phyloP scores from a whole-genome alignment of 352 stramenopile species.

The Plasmopara muralis region DNA sequence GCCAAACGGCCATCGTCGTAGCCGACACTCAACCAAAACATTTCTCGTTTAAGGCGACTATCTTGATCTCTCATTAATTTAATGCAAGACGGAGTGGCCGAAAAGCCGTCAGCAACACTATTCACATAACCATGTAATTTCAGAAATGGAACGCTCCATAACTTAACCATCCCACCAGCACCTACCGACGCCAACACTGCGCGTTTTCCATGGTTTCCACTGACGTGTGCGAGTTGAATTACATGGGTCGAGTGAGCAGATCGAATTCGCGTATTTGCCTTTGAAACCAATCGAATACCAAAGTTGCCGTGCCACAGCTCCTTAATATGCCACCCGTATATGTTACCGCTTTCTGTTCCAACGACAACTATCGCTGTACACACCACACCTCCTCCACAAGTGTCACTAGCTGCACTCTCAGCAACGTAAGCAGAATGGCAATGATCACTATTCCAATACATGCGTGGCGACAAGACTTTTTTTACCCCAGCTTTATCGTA shows the following conservation, averaged over 20 bases:
- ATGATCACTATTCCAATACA: too few relatives aligned
- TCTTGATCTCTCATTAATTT: constrained; percentile 14
- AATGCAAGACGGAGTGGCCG: constrained; percentile 35
- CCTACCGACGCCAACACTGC: constrained; percentile 32
- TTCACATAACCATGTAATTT: constrained; percentile 37
- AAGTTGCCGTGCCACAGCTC: neutral
- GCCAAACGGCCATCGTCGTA: constrained; percentile 51
- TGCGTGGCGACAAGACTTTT: constrained; percentile 5
- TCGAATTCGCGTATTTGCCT: constrained; percentile 17
- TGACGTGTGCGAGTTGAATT: constrained; percentile 25
- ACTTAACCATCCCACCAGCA: constrained; percentile 52
- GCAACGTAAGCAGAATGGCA: neutral
- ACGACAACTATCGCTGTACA: constrained; percentile 21
- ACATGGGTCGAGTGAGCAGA: constrained; percentile 46
- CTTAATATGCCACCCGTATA: constrained; percentile 31
- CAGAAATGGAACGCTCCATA: constrained; percentile 41
- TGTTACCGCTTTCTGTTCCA: constrained; percentile 32
- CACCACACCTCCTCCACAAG: neutral
- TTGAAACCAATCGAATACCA: constrained; percentile 14
- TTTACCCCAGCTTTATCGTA: constrained; percentile 1
- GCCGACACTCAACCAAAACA: constrained; percentile 25
- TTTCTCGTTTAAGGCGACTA: neutral
- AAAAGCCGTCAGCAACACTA: constrained; percentile 20
- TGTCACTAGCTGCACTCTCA: neutral
- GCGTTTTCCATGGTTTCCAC: constrained; percentile 2